These are phyloP conservation scores for Coemansia biformis DNA, from an alignment of 192 early-diverging fungal species.

Conservation along the genomic window DNA sequence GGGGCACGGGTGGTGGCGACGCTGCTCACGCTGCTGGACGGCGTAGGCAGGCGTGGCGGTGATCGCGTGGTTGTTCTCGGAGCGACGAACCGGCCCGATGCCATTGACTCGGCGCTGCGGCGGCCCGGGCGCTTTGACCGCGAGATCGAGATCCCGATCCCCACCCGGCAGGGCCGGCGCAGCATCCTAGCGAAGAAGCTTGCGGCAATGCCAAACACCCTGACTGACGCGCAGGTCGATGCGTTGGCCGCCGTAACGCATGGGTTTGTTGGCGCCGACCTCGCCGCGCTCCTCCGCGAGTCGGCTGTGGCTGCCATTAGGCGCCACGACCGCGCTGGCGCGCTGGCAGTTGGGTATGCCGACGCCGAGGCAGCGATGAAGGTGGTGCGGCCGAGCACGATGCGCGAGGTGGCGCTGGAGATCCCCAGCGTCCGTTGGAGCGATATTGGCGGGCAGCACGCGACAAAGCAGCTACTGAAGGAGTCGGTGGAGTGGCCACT, in stretches of 20 bases:
- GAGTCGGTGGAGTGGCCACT: no score
- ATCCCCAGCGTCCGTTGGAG: no score
- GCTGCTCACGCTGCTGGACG: constrained; percentile 92
- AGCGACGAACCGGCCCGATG: constrained; percentile 88
- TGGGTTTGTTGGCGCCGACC: constrained; percentile 97
- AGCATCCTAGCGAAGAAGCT: constrained; percentile 73
- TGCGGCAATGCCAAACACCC: constrained; percentile 58
- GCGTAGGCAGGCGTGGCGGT: constrained; percentile 30
- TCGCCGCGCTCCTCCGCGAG: constrained; percentile 80
- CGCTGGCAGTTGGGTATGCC: background rate
- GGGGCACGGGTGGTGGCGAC: constrained; percentile 90
- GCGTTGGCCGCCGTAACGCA: constrained; percentile 65
- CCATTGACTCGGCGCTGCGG: constrained; percentile 83
- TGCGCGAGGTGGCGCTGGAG: no score
- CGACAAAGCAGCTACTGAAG: no score
- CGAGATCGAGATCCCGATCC: constrained; percentile 95
- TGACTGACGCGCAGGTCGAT: constrained; percentile 57
- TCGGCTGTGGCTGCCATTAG: constrained; percentile 79
- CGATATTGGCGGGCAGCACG: no score
- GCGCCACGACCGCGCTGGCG: constrained; percentile 8
- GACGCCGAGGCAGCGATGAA: constrained; percentile 11
- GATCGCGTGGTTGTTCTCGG: constrained; percentile 69
- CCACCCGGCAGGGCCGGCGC: constrained; percentile 58
- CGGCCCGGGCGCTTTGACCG: constrained; percentile 92
- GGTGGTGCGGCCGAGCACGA: no score